Evolutionary conservation across 495 filamentous ascomycete species (phyloP), one percentile per base, ranked within the genome.

Genomic region (Chaetomidium leptoderma): DNA sequence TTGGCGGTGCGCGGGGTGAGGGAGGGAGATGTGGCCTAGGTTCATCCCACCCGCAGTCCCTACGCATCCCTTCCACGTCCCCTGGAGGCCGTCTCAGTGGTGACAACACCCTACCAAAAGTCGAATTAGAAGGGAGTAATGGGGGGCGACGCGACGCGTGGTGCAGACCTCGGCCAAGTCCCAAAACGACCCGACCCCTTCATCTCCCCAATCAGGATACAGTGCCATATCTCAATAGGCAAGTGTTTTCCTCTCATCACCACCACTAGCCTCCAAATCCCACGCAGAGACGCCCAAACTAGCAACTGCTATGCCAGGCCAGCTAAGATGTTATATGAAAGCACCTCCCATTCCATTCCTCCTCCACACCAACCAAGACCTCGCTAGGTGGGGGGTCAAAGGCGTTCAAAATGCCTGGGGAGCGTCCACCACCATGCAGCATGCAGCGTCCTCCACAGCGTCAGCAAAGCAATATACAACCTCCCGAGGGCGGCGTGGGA

Each of bases 381-480:
- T 32, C 14, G 40, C 40, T 45, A 11, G 43, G 24, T 45, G 16
- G 29, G 23, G 43, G 23, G 10, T 45, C 14, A 7, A n/a, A n/a
- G n/a, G n/a, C n/a, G n/a, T n/a, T n/a, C n/a, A n/a, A n/a, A n/a
- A n/a, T n/a, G n/a, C n/a, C n/a, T n/a, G n/a, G n/a, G n/a, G n/a
- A n/a, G n/a, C 30, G 30, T 6, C 36, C 36, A 39, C 14, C 5
- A 13, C 9, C 1, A 40, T 19, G 30, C 30, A 32, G 10, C 30
- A 5, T 37, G 35, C 35, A 16, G 35, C 16, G 35, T 4, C 5
- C 35, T 16, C 35, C 35, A 11, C 14, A 13, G 14, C 10, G 14
- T 37, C 16, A 39, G 36, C 36, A 39, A 39, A 49, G 46, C 46
- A 49, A 49, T 49, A 49, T 49, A 33, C 10, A 49, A 13, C 8